Percentiles rank a stretch among this genome's conserved stretches.
Conservation (phyloP, 2,329 filamentous ascomycete species). For the Cytospora schulzeri region DNA sequence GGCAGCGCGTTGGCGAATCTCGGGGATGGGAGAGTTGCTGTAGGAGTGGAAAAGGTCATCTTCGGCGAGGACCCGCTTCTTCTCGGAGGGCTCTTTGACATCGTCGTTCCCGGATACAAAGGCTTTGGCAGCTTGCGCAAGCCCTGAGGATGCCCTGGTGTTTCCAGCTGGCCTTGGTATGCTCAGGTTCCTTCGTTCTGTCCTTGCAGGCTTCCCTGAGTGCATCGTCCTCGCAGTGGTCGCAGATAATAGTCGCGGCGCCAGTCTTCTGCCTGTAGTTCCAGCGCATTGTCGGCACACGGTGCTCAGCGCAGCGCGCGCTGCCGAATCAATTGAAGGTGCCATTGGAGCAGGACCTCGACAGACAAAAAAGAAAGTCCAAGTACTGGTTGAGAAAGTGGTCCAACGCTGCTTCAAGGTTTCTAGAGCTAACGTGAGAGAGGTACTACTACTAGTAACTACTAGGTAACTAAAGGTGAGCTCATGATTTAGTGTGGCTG, state of each 20-base stretch:
- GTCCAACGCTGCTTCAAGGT: background rate
- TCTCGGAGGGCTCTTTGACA: background rate
- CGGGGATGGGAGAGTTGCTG: conserved; percentile 82
- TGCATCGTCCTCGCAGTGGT: conserved; percentile 21
- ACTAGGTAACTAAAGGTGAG: conserved; percentile 4
- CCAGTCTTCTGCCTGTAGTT: conserved; percentile 15
- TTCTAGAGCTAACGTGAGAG: background rate
- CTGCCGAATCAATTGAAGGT: conserved; percentile 26
- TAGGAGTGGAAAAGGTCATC: conserved; percentile 94
- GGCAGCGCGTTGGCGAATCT: conserved; percentile 83
- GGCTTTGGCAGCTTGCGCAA: conserved; percentile 22
- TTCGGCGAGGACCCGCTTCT: conserved; percentile 53
- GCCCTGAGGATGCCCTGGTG: conserved; percentile 19
- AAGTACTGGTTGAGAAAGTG: background rate
- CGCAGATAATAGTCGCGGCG: conserved; percentile 15
- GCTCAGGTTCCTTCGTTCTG: conserved; percentile 4
- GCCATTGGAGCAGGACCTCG: conserved; percentile 9
- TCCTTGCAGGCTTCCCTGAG: conserved; percentile 15
- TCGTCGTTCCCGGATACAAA: conserved; percentile 12
- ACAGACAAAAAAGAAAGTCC: background rate
- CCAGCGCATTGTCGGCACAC: conserved; percentile 28
- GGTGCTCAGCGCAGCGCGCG: conserved; percentile 26
- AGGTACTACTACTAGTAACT: background rate
- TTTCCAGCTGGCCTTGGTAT: conserved; percentile 1
- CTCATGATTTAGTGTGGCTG: conserved; percentile 23